A percentile compares a stretch with the other conserved stretches of the same genome.
These are phyloP conservation scores for Gossypium ekmanianum DNA, from an alignment of 345 rosid genomes.

Conservation along the genomic window DNA sequence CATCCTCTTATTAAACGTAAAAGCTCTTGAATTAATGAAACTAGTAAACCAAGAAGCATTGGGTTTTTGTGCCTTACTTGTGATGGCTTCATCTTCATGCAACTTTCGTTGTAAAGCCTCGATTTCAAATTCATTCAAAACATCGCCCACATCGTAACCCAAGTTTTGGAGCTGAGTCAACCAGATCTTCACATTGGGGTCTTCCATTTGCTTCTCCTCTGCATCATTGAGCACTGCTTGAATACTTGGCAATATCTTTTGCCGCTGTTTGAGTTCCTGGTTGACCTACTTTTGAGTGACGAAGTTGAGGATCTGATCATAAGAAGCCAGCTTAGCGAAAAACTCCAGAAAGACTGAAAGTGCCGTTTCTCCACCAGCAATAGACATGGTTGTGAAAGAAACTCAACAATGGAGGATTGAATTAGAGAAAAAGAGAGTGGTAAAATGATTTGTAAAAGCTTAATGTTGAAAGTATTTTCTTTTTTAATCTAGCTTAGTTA, in stretches of 20 bases:
- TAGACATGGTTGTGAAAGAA: background rate
- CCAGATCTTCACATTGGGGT: constrained; percentile 14
- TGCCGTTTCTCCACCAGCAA: background rate
- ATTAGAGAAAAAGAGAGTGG: background rate
- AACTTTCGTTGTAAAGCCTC: constrained; percentile 9
- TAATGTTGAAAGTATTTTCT: background rate
- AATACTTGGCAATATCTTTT: constrained; percentile 2
- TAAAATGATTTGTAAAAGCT: background rate
- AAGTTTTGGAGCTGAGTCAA: constrained; percentile 15
- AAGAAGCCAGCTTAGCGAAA: constrained; percentile 4
- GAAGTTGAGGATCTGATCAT: constrained; percentile 1
- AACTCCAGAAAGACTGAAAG: background rate
- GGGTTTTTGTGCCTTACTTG: background rate
- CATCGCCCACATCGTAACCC: constrained; percentile 25
- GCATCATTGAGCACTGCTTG: constrained; percentile 21
- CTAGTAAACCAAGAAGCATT: background rate
- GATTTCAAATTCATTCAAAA: constrained; percentile 22
- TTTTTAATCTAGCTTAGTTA: background rate
- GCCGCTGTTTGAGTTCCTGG: constrained; percentile 1
- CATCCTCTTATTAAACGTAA: constrained; percentile 1
- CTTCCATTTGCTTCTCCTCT: constrained; percentile 24
- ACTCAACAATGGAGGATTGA: background rate
- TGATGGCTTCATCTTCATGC: background rate
- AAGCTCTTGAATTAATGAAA: background rate
- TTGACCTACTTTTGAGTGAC: background rate